phyloP scores from a whole-genome alignment of 2,329 filamentous ascomycete species.

The Lecanicillium sp. region DNA sequence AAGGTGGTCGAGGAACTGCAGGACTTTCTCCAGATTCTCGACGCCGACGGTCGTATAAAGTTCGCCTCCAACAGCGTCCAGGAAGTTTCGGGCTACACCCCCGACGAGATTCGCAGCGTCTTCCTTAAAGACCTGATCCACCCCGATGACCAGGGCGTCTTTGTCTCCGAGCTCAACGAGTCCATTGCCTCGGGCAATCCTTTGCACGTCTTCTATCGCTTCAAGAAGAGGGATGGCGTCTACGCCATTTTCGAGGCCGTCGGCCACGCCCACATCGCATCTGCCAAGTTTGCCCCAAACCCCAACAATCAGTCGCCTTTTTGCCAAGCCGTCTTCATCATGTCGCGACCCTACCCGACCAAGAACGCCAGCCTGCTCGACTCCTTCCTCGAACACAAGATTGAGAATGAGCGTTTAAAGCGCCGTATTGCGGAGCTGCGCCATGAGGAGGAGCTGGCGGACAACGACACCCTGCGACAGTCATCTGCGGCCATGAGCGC shows the following conservation, averaged over 20 bases:
- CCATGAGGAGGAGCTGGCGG: constrained; percentile 60
- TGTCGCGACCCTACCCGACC: constrained; percentile 82
- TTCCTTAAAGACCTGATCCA: constrained; percentile 81
- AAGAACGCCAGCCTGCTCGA: constrained; percentile 80
- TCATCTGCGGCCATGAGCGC: constrained; percentile 45
- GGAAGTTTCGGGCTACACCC: constrained; percentile 65
- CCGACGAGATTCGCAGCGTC: constrained; percentile 62
- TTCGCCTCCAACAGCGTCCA: constrained; percentile 79
- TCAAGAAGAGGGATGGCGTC: constrained; percentile 64
- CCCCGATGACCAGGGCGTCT: constrained; percentile 74
- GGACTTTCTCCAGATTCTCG: constrained; percentile 82
- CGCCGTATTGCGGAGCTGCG: constrained; percentile 80
- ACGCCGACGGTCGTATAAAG: constrained; percentile 72
- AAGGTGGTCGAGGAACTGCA: constrained; percentile 83
- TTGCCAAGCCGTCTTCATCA: constrained; percentile 89
- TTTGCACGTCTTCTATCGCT: constrained; percentile 78
- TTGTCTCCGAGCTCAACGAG: constrained; percentile 82
- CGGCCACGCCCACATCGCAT: constrained; percentile 81
- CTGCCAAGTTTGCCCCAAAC: constrained; percentile 55
- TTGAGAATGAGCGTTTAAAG: constrained; percentile 83
- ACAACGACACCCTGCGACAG: constrained; percentile 59
- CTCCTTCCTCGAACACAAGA: constrained; percentile 93
- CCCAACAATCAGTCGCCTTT: constrained; percentile 59
- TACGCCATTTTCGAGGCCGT: constrained; percentile 85
- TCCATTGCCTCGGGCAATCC: constrained; percentile 74